A percentile compares a stretch with the other conserved stretches of the same genome.
Evolutionary conservation across 2,329 filamentous ascomycete genomes (phyloP).

Genomic region (Ophiostoma pallidulum): DNA sequence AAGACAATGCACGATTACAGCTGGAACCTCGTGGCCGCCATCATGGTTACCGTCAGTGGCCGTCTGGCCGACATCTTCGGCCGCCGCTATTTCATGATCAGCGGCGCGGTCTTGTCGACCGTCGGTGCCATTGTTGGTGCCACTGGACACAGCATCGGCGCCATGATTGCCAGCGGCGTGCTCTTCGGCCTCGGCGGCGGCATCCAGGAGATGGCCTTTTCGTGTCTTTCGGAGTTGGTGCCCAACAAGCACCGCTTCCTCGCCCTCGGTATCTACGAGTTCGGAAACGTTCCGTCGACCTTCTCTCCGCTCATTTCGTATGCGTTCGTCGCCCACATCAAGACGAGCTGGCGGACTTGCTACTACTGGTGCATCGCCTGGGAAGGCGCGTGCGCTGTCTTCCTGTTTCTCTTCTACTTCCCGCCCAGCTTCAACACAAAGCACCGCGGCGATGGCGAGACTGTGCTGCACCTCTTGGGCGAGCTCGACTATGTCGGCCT

Average conservation of each 20-base stretch:
- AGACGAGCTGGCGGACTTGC: conserved; percentile 23
- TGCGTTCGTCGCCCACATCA: conserved; percentile 24
- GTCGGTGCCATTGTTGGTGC: conserved; percentile 30
- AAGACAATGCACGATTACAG: too few species aligned
- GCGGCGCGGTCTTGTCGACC: conserved; percentile 24
- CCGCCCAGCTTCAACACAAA: conserved; percentile 28
- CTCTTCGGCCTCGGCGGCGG: conserved; percentile 30
- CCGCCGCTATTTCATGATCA: conserved; percentile 27
- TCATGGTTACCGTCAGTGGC: conserved; percentile 15
- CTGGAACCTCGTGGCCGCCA: conserved; percentile 9
- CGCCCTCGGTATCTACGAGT: conserved; percentile 22
- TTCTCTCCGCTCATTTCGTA: conserved; percentile 25
- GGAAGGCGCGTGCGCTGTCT: conserved; percentile 18
- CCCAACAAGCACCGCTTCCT: conserved; percentile 26
- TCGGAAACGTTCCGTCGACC: conserved; percentile 24
- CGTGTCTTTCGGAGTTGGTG: conserved; percentile 26
- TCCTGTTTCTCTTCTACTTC: conserved; percentile 27
- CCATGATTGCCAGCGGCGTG: conserved; percentile 30
- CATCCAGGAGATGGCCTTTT: conserved; percentile 32
- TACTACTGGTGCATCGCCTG: conserved; percentile 28
- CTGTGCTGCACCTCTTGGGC: conserved; percentile 15
- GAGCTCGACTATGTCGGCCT: conserved; percentile 11
- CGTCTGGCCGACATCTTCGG: conserved; percentile 32
- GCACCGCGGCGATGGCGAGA: conserved; percentile 19
- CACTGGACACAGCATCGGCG: conserved; percentile 27